These are phyloP conservation scores for Candida saitoana DNA, from an alignment of 805 yeast genomes.

Conservation along the genomic window DNA sequence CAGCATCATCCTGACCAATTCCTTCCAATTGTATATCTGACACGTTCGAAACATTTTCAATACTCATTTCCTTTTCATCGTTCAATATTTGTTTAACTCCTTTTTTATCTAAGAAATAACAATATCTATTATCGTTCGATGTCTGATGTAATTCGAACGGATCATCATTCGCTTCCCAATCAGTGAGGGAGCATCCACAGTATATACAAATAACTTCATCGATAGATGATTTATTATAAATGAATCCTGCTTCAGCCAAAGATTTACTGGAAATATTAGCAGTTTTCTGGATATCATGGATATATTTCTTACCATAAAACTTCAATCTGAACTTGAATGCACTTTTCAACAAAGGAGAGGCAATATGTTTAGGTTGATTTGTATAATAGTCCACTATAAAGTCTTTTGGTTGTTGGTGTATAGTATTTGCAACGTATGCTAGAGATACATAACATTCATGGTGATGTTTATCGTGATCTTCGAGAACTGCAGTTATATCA, in stretches of 20 bases:
- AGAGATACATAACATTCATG: neutral
- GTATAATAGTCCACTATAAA: neutral
- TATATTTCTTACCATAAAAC: constrained; percentile 37
- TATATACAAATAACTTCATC: constrained; percentile 34
- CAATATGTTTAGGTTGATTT: neutral
- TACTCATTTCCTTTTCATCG: neutral
- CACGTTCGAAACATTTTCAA: neutral
- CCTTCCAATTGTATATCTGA: neutral
- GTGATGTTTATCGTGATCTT: neutral
- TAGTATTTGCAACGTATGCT: neutral
- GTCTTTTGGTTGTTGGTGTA: neutral
- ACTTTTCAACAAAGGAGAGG: constrained; percentile 23
- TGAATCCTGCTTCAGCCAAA: constrained; percentile 46
- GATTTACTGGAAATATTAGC: constrained; percentile 35
- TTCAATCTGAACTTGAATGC: constrained; percentile 30
- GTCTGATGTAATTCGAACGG: constrained; percentile 55
- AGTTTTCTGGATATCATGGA: constrained; percentile 43
- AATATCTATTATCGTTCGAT: constrained; percentile 14
- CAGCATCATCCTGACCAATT: neutral
- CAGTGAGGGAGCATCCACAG: constrained; percentile 24
- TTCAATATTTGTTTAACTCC: neutral
- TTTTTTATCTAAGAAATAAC: constrained; percentile 24
- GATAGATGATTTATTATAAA: constrained; percentile 29
- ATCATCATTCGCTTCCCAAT: constrained; percentile 62
- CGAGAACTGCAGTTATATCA: neutral